phyloP scores from a whole-genome alignment of 768 basidiomycete genomes.

The Auriscalpium orientale region DNA sequence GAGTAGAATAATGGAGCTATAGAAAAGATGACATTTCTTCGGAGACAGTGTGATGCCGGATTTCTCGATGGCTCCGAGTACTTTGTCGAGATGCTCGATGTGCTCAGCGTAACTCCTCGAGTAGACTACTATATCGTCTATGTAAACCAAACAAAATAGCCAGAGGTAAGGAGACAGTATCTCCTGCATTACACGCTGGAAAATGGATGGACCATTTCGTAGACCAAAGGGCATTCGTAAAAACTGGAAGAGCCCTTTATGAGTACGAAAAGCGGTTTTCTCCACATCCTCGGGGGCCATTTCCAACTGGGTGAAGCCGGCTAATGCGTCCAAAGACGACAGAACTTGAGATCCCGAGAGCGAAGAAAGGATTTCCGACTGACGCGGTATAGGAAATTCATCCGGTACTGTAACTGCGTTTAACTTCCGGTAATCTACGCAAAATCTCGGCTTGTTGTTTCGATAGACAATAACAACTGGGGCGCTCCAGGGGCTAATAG shows the following conservation, averaged over 20 bases:
- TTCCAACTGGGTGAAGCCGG: conserved; percentile 34
- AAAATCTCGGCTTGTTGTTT: conserved; percentile 30
- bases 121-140: conserved; percentile 9
- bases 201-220: conserved; percentile 27
- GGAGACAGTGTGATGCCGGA: conserved; percentile 20
- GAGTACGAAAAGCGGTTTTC: conserved; percentile 31
- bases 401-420: conserved; percentile 19
- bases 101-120: conserved; percentile 4
- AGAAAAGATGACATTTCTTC: conserved; percentile 20
- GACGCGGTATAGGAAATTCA: conserved; percentile 16
- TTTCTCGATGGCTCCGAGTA: conserved; percentile 21
- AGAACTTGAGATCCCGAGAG: conserved; percentile 22
- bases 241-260: conserved; percentile 35
- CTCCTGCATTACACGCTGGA: conserved; percentile 36
- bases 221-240: conserved; percentile 31
- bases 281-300: conserved; percentile 22
- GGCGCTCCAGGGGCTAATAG: conserved; percentile 30
- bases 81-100: conserved; percentile 20
- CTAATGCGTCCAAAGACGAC: conserved; percentile 27
- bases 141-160: conserved; percentile 9
- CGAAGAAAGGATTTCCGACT: conserved; percentile 15
- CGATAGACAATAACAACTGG: conserved; percentile 29
- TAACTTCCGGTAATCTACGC: conserved; percentile 27
- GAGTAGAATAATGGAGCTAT: conserved; percentile 18
- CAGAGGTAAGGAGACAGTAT: conserved; percentile 4